These are phyloP conservation scores for Candida nanaspora DNA, from an alignment of 805 yeast genomes.

Conservation along the genomic window DNA sequence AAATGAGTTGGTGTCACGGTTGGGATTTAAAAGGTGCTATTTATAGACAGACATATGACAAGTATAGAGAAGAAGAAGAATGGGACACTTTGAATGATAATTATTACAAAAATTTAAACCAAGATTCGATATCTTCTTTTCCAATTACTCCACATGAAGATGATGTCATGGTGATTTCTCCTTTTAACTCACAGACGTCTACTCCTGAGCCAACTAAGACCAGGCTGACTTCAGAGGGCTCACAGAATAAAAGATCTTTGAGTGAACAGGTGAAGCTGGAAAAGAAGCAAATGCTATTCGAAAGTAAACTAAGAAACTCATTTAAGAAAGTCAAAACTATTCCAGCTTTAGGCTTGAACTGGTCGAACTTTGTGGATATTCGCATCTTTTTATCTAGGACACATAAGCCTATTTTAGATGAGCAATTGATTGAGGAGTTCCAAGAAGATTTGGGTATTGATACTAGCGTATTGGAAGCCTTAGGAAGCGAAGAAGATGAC, in stretches of 20 bases:
- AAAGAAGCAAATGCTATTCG: conserved; percentile 20
- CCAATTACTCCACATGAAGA: not conserved
- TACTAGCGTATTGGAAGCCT: conserved; percentile 4
- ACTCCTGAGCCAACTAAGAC: too few species aligned
- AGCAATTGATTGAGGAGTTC: conserved; percentile 26
- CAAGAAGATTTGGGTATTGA: conserved; percentile 26
- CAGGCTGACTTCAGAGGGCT: too few species aligned
- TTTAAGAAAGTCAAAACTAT: conserved; percentile 26
- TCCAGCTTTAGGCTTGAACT: conserved; percentile 49
- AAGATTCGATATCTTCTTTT: not conserved
- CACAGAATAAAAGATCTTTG: conserved; percentile 10
- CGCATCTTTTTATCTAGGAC: conserved; percentile 40
- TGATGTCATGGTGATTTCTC: too few species aligned
- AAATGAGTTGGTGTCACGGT: conserved; percentile 66
- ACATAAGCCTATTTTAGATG: conserved; percentile 32
- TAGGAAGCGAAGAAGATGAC: not conserved
- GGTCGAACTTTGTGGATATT: conserved; percentile 46
- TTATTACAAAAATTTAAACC: conserved; percentile 12
- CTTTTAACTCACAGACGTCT: too few species aligned
- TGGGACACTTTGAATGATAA: conserved; percentile 12
- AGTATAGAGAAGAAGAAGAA: conserved; percentile 4
- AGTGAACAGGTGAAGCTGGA: conserved; percentile 18
- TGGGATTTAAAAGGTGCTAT: conserved; percentile 46
- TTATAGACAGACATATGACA: conserved; percentile 20
- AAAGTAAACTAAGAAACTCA: conserved; percentile 23